A percentile compares a stretch with the other conserved stretches of the same genome.
Conservation (phyloP, 768 basidiomycete species). For the Baorangia bicolor region DNA sequence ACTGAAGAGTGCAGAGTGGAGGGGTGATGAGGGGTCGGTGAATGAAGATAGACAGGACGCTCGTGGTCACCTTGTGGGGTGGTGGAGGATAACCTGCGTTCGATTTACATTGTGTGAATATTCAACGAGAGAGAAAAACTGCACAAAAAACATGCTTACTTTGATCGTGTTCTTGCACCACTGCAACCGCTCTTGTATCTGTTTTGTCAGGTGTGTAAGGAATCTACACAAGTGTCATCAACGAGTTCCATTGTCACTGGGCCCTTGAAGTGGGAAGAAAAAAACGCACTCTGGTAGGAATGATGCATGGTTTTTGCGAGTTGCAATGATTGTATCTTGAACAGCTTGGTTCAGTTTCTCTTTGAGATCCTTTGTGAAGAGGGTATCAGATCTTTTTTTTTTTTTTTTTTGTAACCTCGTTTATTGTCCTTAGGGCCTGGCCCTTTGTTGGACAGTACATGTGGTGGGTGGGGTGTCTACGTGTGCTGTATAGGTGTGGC, state of each 20-base stretch:
- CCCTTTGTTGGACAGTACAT: no score
- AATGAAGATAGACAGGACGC: neutral
- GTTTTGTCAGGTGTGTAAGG: slow-evolving; percentile 67
- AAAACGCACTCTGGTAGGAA: slow-evolving; percentile 75
- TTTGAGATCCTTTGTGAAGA: slow-evolving; percentile 68
- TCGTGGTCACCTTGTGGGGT: slow-evolving; percentile 66
- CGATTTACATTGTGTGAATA: slow-evolving; percentile 47
- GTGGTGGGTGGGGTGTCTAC: no score
- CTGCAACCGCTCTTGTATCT: slow-evolving; percentile 67
- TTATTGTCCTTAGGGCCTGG: no score
- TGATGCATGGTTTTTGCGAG: slow-evolving; percentile 70
- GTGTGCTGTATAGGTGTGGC: no score
- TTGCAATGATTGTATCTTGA: slow-evolving; percentile 77
- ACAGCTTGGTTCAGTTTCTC: slow-evolving; percentile 74
- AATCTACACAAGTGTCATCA: slow-evolving; percentile 43
- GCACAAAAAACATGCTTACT: slow-evolving; percentile 37
- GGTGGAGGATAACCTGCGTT: slow-evolving; percentile 74
- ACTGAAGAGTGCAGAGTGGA: slow-evolving; percentile 37
- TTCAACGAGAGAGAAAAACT: neutral
- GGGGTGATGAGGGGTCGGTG: neutral
- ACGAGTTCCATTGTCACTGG: neutral
- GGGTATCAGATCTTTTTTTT: slow-evolving; percentile 65
- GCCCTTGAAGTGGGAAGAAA: neutral
- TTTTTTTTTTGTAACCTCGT: no score
- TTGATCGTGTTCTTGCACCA: slow-evolving; percentile 85